phyloP scores from a whole-genome alignment of 1,139 yeast species.

The Candida sojae region DNA sequence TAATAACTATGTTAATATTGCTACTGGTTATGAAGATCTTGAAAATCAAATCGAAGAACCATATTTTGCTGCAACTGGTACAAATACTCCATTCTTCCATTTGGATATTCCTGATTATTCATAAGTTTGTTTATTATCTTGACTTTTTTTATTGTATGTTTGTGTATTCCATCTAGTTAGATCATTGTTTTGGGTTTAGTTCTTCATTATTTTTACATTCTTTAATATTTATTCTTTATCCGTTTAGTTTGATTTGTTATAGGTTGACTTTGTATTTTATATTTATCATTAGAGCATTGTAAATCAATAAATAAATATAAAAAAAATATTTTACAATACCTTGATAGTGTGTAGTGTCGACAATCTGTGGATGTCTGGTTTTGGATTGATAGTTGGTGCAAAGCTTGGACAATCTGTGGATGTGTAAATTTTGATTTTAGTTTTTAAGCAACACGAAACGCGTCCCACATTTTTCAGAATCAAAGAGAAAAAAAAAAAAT shows the following conservation, averaged over 20 bases:
- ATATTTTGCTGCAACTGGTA: slow-evolving; percentile 61
- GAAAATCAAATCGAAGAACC: slow-evolving; percentile 30
- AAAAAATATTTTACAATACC: too few relatives aligned
- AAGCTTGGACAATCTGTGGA: too few relatives aligned
- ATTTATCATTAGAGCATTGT: too few relatives aligned
- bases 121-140: slow-evolving; percentile 11
- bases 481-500: too few relatives aligned
- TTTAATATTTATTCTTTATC: background rate
- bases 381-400: too few relatives aligned
- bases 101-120: slow-evolving; percentile 76
- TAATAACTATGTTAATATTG: slow-evolving; percentile 42
- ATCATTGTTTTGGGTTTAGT: background rate
- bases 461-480: background rate
- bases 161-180: background rate
- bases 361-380: too few relatives aligned
- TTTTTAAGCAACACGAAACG: background rate
- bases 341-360: too few relatives aligned
- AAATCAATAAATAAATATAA: too few relatives aligned
- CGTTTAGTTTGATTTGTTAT: background rate
- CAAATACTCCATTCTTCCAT: slow-evolving; percentile 85
- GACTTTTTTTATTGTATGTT: background rate
- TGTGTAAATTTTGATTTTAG: too few relatives aligned
- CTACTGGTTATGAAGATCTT: slow-evolving; percentile 32
- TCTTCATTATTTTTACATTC: background rate
- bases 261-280: too few relatives aligned